Conservation (phyloP, 768 basidiomycete species). For the Lentinula raphanica region DNA sequence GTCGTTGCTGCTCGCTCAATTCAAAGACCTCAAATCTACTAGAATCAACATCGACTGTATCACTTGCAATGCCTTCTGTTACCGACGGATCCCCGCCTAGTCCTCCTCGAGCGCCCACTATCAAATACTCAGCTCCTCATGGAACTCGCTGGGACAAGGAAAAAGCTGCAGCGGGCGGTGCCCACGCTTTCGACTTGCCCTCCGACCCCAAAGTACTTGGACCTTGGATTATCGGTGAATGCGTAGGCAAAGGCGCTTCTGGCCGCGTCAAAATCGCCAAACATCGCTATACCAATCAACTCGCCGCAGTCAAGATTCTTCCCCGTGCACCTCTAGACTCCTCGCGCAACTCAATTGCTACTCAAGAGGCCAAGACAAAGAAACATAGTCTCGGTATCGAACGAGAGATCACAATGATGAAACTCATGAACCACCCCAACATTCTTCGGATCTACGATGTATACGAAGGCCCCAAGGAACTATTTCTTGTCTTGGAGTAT, state of each 20-base stretch:
- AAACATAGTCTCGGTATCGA: conserved; percentile 85
- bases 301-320: conserved; percentile 94
- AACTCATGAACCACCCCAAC: conserved; percentile 97
- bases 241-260: conserved; percentile 89
- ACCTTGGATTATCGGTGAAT: conserved; percentile 91
- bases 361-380: conserved; percentile 66
- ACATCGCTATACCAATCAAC: conserved; percentile 79
- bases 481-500: conserved; percentile 92
- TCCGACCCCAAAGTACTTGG: conserved; percentile 85
- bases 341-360: conserved; percentile 63
- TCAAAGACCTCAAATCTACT: conserved; percentile 26
- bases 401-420: conserved; percentile 98
- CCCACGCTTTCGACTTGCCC: conserved; percentile 71
- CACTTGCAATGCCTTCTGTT: conserved; percentile 17
- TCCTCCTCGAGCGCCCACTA: conserved; percentile 68
- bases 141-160: conserved; percentile 88
- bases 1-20: conserved; percentile 32
- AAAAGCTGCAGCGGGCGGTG: conserved; percentile 72
- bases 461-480: conserved; percentile 85
- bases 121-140: conserved; percentile 61
- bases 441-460: conserved; percentile 95
- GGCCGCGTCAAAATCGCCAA: conserved; percentile 93
- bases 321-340: conserved; percentile 74
- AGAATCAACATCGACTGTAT: conserved; percentile 19
- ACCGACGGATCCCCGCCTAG: conserved; percentile 35